Conservation (phyloP, 371 early-diverging fungal genomes). For the Rhizopus delemar region DNA sequence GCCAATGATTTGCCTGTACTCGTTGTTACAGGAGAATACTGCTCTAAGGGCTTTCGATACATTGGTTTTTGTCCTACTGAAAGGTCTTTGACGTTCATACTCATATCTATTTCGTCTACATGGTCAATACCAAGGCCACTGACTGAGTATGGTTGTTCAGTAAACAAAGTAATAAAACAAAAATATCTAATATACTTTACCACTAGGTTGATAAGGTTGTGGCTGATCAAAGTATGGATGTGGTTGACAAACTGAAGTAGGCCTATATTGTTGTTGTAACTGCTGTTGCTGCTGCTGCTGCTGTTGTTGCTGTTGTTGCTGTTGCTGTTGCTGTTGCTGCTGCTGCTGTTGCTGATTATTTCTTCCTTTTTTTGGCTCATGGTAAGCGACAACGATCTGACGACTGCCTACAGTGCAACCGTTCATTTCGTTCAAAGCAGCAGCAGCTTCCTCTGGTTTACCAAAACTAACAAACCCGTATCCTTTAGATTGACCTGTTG, state of each 20-base stretch:
- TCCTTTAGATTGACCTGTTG: conserved; percentile 45
- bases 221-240: neutral
- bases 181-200: neutral
- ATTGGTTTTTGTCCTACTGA: conserved; percentile 39
- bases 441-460: conserved; percentile 39
- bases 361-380: conserved; percentile 39
- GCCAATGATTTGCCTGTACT: conserved; percentile 38
- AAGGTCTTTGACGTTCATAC: conserved; percentile 32
- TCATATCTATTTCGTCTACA: conserved; percentile 39
- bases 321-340: conserved; percentile 1
- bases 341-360: neutral
- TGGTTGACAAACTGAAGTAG: neutral
- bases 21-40: conserved; percentile 37
- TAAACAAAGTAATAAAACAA: neutral
- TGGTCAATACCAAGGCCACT: conserved; percentile 41
- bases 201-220: neutral
- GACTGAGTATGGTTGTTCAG: neutral
- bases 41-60: conserved; percentile 25
- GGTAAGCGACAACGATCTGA: conserved; percentile 37
- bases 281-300: neutral
- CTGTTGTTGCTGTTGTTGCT: neutral
- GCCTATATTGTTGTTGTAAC: neutral
- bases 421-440: conserved; percentile 40
- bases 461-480: conserved; percentile 50
- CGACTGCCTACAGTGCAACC: conserved; percentile 27